Evolutionary conservation across 2,329 filamentous ascomycete genomes (phyloP).

Genomic region (Penicillium hordei): DNA sequence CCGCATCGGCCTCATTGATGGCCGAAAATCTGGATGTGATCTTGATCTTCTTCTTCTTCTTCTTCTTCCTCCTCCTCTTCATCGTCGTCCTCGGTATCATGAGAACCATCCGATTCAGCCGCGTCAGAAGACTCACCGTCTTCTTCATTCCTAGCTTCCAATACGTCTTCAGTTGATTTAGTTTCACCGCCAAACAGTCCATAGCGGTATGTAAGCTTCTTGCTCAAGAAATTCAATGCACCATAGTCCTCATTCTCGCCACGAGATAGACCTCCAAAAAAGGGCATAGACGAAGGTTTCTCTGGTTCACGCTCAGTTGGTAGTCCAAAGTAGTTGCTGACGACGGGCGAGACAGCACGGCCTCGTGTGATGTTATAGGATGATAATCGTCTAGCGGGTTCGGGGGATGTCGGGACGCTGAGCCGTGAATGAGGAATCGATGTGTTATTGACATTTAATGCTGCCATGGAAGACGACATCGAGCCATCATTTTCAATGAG

Average conservation of each 20-base stretch:
- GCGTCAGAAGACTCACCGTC: slow-evolving; percentile 20
- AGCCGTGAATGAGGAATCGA: slow-evolving; percentile 27
- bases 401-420: slow-evolving; percentile 21
- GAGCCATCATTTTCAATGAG: slow-evolving; percentile 27
- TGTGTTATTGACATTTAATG: slow-evolving; percentile 32
- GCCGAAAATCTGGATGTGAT: slow-evolving; percentile 55
- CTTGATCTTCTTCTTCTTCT: slow-evolving; percentile 50
- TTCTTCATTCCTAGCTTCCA: slow-evolving; percentile 23
- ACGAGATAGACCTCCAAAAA: slow-evolving; percentile 25
- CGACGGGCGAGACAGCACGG: slow-evolving; percentile 44
- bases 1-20: slow-evolving; percentile 44
- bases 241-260: slow-evolving; percentile 47
- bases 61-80: slow-evolving; percentile 42
- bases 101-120: slow-evolving; percentile 41
- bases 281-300: slow-evolving; percentile 31
- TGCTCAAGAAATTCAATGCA: slow-evolving; percentile 56
- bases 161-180: slow-evolving; percentile 24
- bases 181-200: slow-evolving; percentile 35
- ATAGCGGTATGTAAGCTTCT: slow-evolving; percentile 45
- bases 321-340: slow-evolving; percentile 49
- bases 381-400: slow-evolving; percentile 26
- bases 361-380: slow-evolving; percentile 41
- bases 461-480: slow-evolving; percentile 21
- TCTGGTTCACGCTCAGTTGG: slow-evolving; percentile 35
- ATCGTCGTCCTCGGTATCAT: slow-evolving; percentile 53